Base-by-base conservation (phyloP, 108 stramenopile species). In the Stephanodiscus minutulus region DNA sequence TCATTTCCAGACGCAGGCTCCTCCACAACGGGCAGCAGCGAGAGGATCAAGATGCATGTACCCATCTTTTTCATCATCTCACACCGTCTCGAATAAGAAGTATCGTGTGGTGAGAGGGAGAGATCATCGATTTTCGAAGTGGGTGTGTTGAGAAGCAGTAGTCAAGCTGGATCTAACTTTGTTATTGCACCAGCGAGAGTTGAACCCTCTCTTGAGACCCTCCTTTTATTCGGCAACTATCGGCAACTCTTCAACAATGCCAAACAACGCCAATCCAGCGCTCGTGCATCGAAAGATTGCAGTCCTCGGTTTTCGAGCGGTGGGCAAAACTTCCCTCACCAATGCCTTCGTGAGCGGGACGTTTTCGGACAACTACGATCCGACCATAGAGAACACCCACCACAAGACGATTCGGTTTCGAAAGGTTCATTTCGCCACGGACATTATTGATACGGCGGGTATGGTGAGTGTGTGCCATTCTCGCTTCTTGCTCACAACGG, bases 361-460 rank as follows among this genome's bases (percentile, higher is more conserved):
- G 25, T 96, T 93, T 70, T 83, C 83, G 10, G 89, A 91, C 27
- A 66, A 79, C 22, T 95, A 96, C 63, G 92, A 92, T 69, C 92
- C 95, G 18, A 96, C 95, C 3, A 96, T 96, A 64, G 95, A 96
- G 73, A 87, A 82, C 52, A 91, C 91, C 8, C 83, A 85, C 43
- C 86, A 87, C 77, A 93, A 93, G 66, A 92, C 85, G 3, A 89
- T 96, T 20, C 86, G 92, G 18, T 96, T 96, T 80, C 79, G 92
- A 9, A 88, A 89, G 50, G 95, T 93, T 0, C 89, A 93, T 72
- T 96, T 96, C 74, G 86, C 88, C 9, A 93, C 92, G n/a, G 95
- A 93, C 62, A 96, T 96, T 50, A 88, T 96, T 39, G 95, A 96
- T 61, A 93, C 95, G n/a, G 95, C 95, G 13, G 95, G 95, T 18